Conservation (phyloP, 805 yeast genomes). For the Lipomyces yamanashiensis region DNA sequence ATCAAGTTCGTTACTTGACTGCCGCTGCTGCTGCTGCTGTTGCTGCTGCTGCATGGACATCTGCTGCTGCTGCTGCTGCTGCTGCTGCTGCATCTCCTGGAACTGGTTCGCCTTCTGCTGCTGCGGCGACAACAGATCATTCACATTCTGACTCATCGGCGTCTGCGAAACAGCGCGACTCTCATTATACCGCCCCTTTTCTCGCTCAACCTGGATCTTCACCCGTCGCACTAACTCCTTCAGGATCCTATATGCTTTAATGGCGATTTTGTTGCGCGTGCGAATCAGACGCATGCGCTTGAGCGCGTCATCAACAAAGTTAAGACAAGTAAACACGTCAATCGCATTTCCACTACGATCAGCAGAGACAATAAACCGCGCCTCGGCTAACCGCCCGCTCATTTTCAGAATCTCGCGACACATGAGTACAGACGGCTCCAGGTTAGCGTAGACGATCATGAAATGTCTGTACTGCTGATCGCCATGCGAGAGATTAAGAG, state of each 20-base stretch:
- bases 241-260: constrained; percentile 29
- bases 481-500: constrained; percentile 1
- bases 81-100: neutral
- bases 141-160: neutral
- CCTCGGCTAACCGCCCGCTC: constrained; percentile 31
- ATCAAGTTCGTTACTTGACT: constrained; percentile 2
- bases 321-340: constrained; percentile 30
- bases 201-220: constrained; percentile 32
- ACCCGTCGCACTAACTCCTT: constrained; percentile 33
- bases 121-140: neutral
- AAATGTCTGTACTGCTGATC: constrained; percentile 36
- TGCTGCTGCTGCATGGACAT: neutral
- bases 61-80: neutral
- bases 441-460: constrained; percentile 32
- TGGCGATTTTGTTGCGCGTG: constrained; percentile 27
- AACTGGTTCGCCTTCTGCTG: neutral
- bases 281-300: constrained; percentile 22
- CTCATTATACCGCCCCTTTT: constrained; percentile 23
- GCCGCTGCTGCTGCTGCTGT: constrained; percentile 5
- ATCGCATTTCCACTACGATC: constrained; percentile 30
- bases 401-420: constrained; percentile 35
- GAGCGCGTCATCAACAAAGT: constrained; percentile 30
- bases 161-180: constrained; percentile 5
- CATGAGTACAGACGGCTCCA: constrained; percentile 32
- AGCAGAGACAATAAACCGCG: constrained; percentile 25